Evolutionary conservation across 345 rosid species (phyloP).

Genomic region (Theobroma cacao): DNA sequence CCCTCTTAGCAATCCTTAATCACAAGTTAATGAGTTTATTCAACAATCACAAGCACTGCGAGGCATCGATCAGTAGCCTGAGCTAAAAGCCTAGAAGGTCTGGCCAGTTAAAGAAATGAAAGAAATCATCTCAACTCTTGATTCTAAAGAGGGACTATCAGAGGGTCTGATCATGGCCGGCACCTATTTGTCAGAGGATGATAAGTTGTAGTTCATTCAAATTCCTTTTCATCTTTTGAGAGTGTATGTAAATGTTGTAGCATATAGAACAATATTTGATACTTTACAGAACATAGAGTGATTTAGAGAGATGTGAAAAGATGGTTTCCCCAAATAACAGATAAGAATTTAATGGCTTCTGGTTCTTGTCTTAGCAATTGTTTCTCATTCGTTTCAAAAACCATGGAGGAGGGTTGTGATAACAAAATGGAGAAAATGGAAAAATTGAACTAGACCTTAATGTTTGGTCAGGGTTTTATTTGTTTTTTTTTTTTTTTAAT

Average conservation of each 20-base stretch:
- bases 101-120: background rate
- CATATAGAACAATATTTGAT: background rate
- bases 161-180: background rate
- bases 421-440: background rate
- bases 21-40: slow-evolving; percentile 22
- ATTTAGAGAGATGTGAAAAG: slow-evolving; percentile 8
- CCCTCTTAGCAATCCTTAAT: slow-evolving; percentile 29
- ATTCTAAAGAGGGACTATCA: background rate
- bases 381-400: background rate
- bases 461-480: too few species aligned
- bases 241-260: background rate
- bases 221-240: background rate
- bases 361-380: background rate
- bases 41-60: background rate
- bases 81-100: background rate
- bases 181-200: background rate
- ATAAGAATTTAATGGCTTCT: background rate
- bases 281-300: background rate
- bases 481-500: too few species aligned
- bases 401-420: background rate
- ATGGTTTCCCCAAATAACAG: background rate
- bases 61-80: background rate
- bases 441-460: too few species aligned
- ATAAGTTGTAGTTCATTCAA: background rate
- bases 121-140: background rate